Percentiles rank a stretch among this genome's conserved stretches.
Evolutionary conservation across 1,139 yeast genomes (phyloP).

Genomic region (Diutina rugosa): DNA sequence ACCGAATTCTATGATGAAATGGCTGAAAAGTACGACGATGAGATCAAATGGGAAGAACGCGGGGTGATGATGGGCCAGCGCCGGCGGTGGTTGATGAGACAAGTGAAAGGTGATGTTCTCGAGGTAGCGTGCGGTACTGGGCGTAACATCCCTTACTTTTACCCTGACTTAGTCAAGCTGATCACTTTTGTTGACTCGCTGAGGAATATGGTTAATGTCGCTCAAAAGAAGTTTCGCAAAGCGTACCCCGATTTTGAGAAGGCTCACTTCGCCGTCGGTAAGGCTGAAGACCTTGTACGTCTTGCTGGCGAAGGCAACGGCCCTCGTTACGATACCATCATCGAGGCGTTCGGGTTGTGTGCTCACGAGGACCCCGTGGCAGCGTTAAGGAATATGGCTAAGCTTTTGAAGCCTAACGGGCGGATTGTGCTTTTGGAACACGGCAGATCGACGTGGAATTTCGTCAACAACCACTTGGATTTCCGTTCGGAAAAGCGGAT

Average conservation of each 20-base stretch:
- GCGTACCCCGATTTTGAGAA: slow-evolving; percentile 51
- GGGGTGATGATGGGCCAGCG: slow-evolving; percentile 72
- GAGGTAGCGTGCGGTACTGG: slow-evolving; percentile 98
- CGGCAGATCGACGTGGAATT: slow-evolving; percentile 74
- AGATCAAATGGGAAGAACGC: slow-evolving; percentile 77
- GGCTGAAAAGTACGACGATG: slow-evolving; percentile 73
- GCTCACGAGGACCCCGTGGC: slow-evolving; percentile 88
- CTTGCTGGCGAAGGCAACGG: slow-evolving; percentile 28
- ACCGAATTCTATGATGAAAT: slow-evolving; percentile 69
- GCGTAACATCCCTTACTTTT: slow-evolving; percentile 68
- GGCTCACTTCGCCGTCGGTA: slow-evolving; percentile 85
- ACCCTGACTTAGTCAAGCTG: slow-evolving; percentile 47
- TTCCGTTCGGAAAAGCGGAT: slow-evolving; percentile 73
- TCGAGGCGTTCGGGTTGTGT: slow-evolving; percentile 91
- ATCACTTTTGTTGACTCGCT: slow-evolving; percentile 83
- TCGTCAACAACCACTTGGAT: slow-evolving; percentile 72
- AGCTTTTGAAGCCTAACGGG: slow-evolving; percentile 79
- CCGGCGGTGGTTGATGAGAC: slow-evolving; percentile 74
- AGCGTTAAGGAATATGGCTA: slow-evolving; percentile 63
- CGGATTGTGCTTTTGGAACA: slow-evolving; percentile 80
- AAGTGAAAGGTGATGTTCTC: slow-evolving; percentile 74
- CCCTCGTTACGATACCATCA: slow-evolving; percentile 74
- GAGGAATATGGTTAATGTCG: slow-evolving; percentile 69
- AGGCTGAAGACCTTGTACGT: slow-evolving; percentile 68
- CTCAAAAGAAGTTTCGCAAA: slow-evolving; percentile 60